Percentiles rank a stretch among this genome's conserved stretches.
Conservation (phyloP, 2,329 filamentous ascomycete species). For the Verticillium longisporum region DNA sequence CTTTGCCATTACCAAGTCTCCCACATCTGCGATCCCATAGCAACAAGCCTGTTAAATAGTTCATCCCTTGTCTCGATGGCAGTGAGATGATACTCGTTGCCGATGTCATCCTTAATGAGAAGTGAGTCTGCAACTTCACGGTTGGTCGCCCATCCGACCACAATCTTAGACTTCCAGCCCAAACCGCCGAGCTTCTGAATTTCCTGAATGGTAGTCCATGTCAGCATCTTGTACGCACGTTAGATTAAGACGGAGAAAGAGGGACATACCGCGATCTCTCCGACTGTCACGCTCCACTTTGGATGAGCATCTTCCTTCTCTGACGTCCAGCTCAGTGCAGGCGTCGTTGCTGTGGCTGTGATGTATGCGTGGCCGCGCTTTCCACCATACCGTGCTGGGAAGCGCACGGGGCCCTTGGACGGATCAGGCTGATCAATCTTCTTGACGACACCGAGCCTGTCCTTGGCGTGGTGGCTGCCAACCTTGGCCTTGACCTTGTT, state of each 20-base stretch:
- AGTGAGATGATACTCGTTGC: slow-evolving; percentile 56
- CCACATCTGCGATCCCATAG: slow-evolving; percentile 79
- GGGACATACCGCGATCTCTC: slow-evolving; percentile 46
- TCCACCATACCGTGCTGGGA: slow-evolving; percentile 64
- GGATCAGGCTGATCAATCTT: slow-evolving; percentile 26
- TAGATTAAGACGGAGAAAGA: neutral
- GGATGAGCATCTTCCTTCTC: slow-evolving; percentile 50
- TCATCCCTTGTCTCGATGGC: slow-evolving; percentile 68
- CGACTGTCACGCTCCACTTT: slow-evolving; percentile 62
- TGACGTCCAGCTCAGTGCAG: slow-evolving; percentile 59
- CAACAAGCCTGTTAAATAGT: slow-evolving; percentile 71
- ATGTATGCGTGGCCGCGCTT: slow-evolving; percentile 69
- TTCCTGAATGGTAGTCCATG: slow-evolving; percentile 30
- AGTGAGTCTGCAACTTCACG: slow-evolving; percentile 71
- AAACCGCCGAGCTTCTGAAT: slow-evolving; percentile 74
- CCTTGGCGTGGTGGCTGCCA: slow-evolving; percentile 55
- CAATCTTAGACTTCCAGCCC: slow-evolving; percentile 77
- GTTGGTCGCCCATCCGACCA: slow-evolving; percentile 73
- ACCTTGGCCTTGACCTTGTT: slow-evolving; percentile 65
- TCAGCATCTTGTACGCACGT: neutral
- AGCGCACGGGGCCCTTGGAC: slow-evolving; percentile 65
- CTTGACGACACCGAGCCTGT: slow-evolving; percentile 63
- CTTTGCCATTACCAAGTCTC: slow-evolving; percentile 53
- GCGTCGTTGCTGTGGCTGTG: slow-evolving; percentile 57
- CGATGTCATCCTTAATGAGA: slow-evolving; percentile 53